phyloP scores from a whole-genome alignment of 495 filamentous ascomycete genomes.

The Penicillium desertorum region DNA sequence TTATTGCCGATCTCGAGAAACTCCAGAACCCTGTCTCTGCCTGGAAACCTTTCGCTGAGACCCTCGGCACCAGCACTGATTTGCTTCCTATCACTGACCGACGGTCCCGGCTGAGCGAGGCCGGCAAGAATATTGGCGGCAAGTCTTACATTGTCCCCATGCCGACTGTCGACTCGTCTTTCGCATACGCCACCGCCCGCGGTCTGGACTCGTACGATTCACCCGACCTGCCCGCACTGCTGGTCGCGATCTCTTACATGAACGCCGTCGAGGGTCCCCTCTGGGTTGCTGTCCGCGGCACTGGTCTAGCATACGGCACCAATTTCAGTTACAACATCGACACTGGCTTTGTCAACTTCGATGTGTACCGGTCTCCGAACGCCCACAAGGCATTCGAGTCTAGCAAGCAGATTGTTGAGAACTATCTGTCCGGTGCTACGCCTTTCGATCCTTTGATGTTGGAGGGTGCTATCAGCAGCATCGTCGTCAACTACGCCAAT shows the following conservation, averaged over 20 bases:
- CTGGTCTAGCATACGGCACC: constrained; percentile 86
- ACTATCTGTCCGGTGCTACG: constrained; percentile 57
- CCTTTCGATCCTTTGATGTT: constrained; percentile 77
- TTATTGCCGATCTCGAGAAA: constrained; percentile 78
- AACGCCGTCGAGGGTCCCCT: constrained; percentile 92
- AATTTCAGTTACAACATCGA: constrained; percentile 72
- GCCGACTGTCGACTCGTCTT: constrained; percentile 91
- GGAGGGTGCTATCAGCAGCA: constrained; percentile 85
- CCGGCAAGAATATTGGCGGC: constrained; percentile 69
- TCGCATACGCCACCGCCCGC: constrained; percentile 68
- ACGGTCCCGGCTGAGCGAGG: constrained; percentile 63
- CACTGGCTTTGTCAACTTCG: constrained; percentile 74
- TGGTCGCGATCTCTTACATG: constrained; percentile 86
- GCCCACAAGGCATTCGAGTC: constrained; percentile 82
- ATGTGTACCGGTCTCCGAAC: constrained; percentile 86
- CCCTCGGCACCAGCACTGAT: constrained; percentile 46
- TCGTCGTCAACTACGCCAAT: constrained; percentile 81
- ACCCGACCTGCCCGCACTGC: constrained; percentile 74
- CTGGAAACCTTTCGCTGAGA: constrained; percentile 67
- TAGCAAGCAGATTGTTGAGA: constrained; percentile 70
- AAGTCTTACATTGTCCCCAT: constrained; percentile 82
- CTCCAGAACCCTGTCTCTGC: constrained; percentile 76
- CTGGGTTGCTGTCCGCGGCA: constrained; percentile 88
- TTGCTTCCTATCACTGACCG: constrained; percentile 60
- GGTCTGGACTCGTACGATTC: constrained; percentile 75